phyloP scores from a whole-genome alignment of 2,329 filamentous ascomycete genomes.

The Colletotrichum truncatum region DNA sequence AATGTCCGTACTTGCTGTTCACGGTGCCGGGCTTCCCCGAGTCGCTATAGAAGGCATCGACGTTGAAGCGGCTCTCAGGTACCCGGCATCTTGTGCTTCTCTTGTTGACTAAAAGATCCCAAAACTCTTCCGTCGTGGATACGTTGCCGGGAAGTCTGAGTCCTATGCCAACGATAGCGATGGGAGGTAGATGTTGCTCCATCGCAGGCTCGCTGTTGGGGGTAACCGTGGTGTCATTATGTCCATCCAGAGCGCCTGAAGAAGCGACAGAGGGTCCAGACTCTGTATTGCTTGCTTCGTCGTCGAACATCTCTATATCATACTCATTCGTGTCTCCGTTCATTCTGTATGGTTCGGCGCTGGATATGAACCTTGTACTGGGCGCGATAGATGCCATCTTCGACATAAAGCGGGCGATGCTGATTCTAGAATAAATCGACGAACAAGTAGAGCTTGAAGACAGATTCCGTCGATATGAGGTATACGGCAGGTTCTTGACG shows the following conservation, averaged over 20 bases:
- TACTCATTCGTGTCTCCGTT: neutral
- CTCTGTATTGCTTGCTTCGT: conserved; percentile 33
- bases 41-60: conserved; percentile 45
- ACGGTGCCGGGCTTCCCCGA: conserved; percentile 45
- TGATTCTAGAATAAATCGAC: neutral
- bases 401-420: neutral
- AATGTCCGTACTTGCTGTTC: conserved; percentile 45
- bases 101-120: conserved; percentile 44
- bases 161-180: conserved; percentile 52
- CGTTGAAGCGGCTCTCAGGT: conserved; percentile 42
- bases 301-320: neutral
- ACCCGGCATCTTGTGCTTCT: conserved; percentile 39
- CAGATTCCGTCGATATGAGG: too few relatives aligned
- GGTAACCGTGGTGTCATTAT: neutral
- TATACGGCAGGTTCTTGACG: too few relatives aligned
- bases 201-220: neutral
- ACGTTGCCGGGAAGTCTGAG: conserved; percentile 51
- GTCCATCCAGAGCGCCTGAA: neutral
- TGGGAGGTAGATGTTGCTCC: conserved; percentile 37
- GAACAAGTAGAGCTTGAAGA: neutral
- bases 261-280: conserved; percentile 39
- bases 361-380: neutral
- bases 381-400: neutral
- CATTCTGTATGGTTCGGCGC: neutral
- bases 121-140: conserved; percentile 43